Evolutionary conservation across 2,329 filamentous ascomycete genomes (phyloP), one percentile per base, ranked within the genome.

Genomic region (Diaporthe sp.): DNA sequence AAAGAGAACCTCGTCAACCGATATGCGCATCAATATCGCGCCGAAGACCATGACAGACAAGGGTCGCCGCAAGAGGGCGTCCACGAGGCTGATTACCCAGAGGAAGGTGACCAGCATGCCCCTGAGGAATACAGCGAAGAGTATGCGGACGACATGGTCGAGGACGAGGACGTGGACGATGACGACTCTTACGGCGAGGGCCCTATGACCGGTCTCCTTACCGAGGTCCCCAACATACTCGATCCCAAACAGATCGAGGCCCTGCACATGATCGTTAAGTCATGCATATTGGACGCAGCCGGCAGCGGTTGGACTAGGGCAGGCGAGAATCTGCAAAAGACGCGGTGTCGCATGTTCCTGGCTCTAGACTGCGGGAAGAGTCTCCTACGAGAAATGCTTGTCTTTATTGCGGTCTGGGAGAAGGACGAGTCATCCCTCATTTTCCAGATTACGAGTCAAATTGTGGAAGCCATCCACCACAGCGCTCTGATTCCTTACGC

Each of bases 361-460:
- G 95, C 95, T 0, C 91, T 97, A 75, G 95, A 98, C 80, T 97
- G 95, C 76, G 96, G 96, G 4, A 92, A 96, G 78, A 98, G 97
- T 80, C 87, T 98, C 5, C 87, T 98, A 1, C 90, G 96, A 73
- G 96, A 98, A 82, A 90, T 98, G 80, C 88, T 98, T 57, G 97
- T 98, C 74, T 98, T 98, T 82, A 97, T 98, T 77, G 96, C 96
- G 7, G 96, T 97, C 12, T 98, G 96, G 96, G 96, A 98, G 81
- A 92, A 98, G 79, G 93, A 95, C 54, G 96, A 98, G 82, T 93
- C 96, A 75, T 95, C 97, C 76, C 91, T 98, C 50, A 98, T 98
- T 80, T 98, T 98, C 86, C 96, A 98, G 82, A 95, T 98, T 82
- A 98, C 97, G 83, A 94, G 95, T 58, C 96, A 98, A 83, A 98